A percentile compares a stretch with the other conserved stretches of the same genome.
Conservation (phyloP, 2,329 filamentous ascomycete species). For the Daldinia sp. region DNA sequence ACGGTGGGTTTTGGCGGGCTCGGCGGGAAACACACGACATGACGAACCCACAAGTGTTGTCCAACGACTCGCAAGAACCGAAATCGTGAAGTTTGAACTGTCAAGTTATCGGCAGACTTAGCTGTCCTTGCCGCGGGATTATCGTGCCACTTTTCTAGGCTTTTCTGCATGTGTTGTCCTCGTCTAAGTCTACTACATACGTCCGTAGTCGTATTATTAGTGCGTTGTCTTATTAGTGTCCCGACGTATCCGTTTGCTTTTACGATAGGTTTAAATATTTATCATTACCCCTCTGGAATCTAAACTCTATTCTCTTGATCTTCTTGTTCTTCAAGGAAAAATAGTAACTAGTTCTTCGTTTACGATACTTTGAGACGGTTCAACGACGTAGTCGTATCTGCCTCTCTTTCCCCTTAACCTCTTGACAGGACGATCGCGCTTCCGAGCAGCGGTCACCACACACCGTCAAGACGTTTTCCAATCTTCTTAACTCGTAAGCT, state of each 20-base stretch:
- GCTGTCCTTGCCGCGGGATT: slow-evolving; percentile 5
- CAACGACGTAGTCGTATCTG: slow-evolving; percentile 7
- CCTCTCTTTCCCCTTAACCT: slow-evolving; percentile 3
- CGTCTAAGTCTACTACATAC: slow-evolving; percentile 16
- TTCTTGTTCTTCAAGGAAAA: background rate
- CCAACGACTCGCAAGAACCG: slow-evolving; percentile 24
- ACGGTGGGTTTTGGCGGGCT: background rate
- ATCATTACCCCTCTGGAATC: slow-evolving; percentile 10
- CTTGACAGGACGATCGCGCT: slow-evolving; percentile 60
- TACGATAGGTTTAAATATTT: slow-evolving; percentile 20
- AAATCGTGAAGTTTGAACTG: slow-evolving; percentile 35
- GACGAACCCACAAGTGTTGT: slow-evolving; percentile 9
- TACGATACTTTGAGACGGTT: slow-evolving; percentile 8
- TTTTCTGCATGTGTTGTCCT: slow-evolving; percentile 30
- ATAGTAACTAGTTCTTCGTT: background rate
- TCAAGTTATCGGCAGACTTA: slow-evolving; percentile 1
- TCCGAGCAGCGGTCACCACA: slow-evolving; percentile 64
- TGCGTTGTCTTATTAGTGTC: slow-evolving; percentile 16
- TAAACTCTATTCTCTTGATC: background rate
- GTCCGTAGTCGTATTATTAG: slow-evolving; percentile 25
- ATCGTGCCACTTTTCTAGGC: slow-evolving; percentile 31
- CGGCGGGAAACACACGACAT: slow-evolving; percentile 27
- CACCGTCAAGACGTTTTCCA: slow-evolving; percentile 96
- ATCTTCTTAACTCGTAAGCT: slow-evolving; percentile 93
- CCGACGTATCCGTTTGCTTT: slow-evolving; percentile 28